Base-by-base conservation (phyloP, 2,329 filamentous ascomycete genomes). In the Aspergillus ochraceoroseus region DNA sequence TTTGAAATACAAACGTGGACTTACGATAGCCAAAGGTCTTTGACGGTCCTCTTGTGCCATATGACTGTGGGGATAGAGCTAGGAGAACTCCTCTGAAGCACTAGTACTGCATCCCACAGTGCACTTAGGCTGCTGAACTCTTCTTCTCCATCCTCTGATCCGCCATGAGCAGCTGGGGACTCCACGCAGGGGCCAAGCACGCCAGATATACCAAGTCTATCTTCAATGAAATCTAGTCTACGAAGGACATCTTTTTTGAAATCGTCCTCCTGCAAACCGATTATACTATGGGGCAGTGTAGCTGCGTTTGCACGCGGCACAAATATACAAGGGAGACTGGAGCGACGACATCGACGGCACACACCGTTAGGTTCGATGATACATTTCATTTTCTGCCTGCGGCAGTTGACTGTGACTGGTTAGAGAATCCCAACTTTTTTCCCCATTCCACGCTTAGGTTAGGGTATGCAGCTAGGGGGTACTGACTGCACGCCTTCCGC, bases 351-450 rank as follows among this genome's bases (percentile, higher is more conserved):
- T 22, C 35, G 35, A 20, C 35, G 35, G 23, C 35, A 38, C 11
- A 12, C 15, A 18, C 30, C 26, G n/a, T 29, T 37, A 8, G 14
- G 2, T 23, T 38, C 35, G 7, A 23, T 23, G 11, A 38, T 13
- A 23, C 35, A 38, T 38, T 38, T 38, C 35, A 38, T 38, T 27
- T 38, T 38, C 18, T 38, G 35, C 17, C 35, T 15, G 14, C 35
- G 35, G 26, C 35, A 38, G n/a, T 38, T 38, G n/a, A 38, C 35
- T 38, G 20, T 12, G 7, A 22, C 9, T 29, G 14, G 20, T 26
- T 27, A 26, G n/a, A n/a, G n/a, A n/a, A n/a, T n/a, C n/a, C n/a
- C n/a, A n/a, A n/a, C n/a, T n/a, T n/a, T n/a, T n/a, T n/a, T n/a
- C n/a, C n/a, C n/a, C n/a, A n/a, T n/a, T n/a, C n/a, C n/a, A n/a